Conservation (phyloP, 2,329 filamentous ascomycete species). For the Xylaria sp. region DNA sequence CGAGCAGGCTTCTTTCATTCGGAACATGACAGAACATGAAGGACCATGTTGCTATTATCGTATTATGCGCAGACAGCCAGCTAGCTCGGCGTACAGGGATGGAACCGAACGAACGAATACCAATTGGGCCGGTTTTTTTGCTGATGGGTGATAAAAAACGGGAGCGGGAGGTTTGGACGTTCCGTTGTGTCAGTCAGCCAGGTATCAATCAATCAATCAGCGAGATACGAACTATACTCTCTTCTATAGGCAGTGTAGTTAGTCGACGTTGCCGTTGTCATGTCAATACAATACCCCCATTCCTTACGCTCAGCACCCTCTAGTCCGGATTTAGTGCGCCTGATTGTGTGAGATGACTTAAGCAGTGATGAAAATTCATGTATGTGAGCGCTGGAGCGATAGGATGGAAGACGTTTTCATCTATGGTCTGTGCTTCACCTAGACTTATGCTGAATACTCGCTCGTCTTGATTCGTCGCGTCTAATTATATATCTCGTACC, state of each 20-base stretch:
- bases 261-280: conserved; percentile 32
- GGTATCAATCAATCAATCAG: neutral
- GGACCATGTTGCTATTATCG: neutral
- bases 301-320: conserved; percentile 31
- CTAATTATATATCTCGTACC: too few species aligned
- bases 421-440: too few species aligned
- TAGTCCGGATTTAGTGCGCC: neutral
- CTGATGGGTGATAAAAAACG: conserved; percentile 15
- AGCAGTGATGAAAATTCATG: neutral
- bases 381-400: neutral
- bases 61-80: neutral
- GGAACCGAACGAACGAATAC: neutral
- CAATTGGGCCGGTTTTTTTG: conserved; percentile 1
- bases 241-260: conserved; percentile 21
- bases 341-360: neutral
- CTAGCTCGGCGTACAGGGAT: neutral
- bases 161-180: conserved; percentile 25
- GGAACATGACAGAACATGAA: neutral
- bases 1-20: conserved; percentile 8
- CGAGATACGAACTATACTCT: conserved; percentile 9
- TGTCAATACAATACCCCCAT: conserved; percentile 44
- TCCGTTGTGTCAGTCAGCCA: neutral
- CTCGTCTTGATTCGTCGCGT: neutral
- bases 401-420: neutral
- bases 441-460: neutral